phyloP scores from a whole-genome alignment of 352 stramenopile genomes.

The Globisporangium viniferum region DNA sequence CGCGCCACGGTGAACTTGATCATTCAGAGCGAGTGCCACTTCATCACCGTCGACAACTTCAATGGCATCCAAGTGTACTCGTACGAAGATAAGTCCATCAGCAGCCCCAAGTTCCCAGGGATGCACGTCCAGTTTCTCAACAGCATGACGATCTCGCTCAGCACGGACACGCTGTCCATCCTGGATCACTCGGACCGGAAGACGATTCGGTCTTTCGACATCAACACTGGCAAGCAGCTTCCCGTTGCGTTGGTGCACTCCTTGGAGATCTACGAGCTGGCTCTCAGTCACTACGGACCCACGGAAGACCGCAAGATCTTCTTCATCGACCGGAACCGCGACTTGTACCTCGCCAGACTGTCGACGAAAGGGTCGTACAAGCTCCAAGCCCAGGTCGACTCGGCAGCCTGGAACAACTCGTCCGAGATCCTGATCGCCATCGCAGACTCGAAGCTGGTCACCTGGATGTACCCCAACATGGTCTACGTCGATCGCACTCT shows the following conservation, averaged over 20 bases:
- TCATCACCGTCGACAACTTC: conserved; percentile 89
- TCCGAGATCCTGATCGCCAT: conserved; percentile 88
- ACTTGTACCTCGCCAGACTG: conserved; percentile 79
- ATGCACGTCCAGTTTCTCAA: conserved; percentile 90
- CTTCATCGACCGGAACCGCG: conserved; percentile 88
- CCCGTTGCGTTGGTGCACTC: conserved; percentile 60
- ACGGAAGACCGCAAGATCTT: conserved; percentile 81
- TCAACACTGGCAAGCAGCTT: conserved; percentile 79
- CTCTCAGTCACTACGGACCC: conserved; percentile 74
- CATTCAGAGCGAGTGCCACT: conserved; percentile 84
- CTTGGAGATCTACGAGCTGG: conserved; percentile 78
- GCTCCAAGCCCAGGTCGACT: conserved; percentile 90
- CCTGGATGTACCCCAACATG: conserved; percentile 91
- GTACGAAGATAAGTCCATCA: conserved; percentile 90
- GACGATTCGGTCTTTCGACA: conserved; percentile 88
- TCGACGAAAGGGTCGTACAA: conserved; percentile 70
- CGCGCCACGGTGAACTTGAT: conserved; percentile 84
- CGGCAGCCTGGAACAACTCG: conserved; percentile 86
- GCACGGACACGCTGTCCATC: conserved; percentile 84
- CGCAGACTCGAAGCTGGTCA: conserved; percentile 85
- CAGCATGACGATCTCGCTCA: conserved; percentile 80
- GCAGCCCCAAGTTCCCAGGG: conserved; percentile 81
- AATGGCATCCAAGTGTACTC: conserved; percentile 90
- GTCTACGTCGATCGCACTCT: conserved; percentile 91
- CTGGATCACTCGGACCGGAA: conserved; percentile 88